Evolutionary conservation across 495 filamentous ascomycete genomes (phyloP).

Genomic region (Xylaria castorea): DNA sequence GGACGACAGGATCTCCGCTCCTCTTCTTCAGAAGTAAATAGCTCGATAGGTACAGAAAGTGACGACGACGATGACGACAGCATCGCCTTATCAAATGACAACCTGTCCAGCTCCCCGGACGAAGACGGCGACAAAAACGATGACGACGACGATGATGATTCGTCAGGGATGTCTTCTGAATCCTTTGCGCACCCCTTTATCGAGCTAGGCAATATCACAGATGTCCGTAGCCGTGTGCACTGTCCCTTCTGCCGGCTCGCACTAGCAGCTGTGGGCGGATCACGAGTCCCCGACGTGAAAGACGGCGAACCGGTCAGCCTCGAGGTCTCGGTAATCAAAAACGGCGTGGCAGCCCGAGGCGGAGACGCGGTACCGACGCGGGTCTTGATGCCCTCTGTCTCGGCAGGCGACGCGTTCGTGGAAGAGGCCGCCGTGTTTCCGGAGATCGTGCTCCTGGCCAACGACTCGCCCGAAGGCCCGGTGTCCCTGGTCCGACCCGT

Average conservation of each 20-base stretch:
- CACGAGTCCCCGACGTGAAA: not conserved
- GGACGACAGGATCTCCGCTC: not conserved
- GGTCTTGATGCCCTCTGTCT: conserved; percentile 3
- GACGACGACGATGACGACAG: not conserved
- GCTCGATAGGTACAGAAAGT: not conserved
- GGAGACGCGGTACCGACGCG: not conserved
- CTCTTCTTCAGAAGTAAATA: not conserved
- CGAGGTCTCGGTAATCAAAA: not conserved
- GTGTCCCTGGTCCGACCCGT: not conserved
- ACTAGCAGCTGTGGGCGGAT: conserved; percentile 19
- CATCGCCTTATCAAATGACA: conserved; percentile 2
- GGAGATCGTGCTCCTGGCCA: conserved; percentile 24
- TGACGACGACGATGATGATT: not conserved
- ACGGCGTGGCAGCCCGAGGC: not conserved
- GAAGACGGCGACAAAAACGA: not conserved
- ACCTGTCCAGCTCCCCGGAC: not conserved
- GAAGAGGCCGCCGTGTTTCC: conserved; percentile 21
- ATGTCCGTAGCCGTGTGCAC: not conserved
- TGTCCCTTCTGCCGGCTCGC: conserved; percentile 26
- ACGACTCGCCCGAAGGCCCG: conserved; percentile 9
- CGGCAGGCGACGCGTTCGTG: not conserved
- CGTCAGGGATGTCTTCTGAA: not conserved
- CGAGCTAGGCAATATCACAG: conserved; percentile 10
- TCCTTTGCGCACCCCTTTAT: not conserved
- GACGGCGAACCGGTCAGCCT: conserved; percentile 10